These are phyloP conservation scores for Globisporangium nodosum DNA, from an alignment of 352 stramenopile species.

Conservation along the genomic window DNA sequence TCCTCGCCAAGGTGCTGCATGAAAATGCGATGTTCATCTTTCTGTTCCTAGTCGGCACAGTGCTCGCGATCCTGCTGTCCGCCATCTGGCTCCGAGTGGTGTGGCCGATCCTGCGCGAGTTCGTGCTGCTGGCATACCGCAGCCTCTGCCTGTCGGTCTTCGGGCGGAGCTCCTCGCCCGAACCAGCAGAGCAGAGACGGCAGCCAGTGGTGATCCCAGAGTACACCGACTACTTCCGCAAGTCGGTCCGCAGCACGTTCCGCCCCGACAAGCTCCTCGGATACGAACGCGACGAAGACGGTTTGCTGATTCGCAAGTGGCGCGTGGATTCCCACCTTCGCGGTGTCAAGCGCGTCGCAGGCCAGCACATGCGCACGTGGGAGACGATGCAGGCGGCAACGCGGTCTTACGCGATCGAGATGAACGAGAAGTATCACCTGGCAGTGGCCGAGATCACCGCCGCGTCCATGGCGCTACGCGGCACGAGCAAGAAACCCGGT, in stretches of 20 bases:
- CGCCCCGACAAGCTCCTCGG: conserved; percentile 45
- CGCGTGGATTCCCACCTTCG: conserved; percentile 28
- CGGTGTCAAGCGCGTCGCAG: not conserved
- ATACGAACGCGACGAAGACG: conserved; percentile 40
- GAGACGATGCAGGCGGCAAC: conserved; percentile 1
- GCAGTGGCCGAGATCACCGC: conserved; percentile 14
- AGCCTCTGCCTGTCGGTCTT: conserved; percentile 1
- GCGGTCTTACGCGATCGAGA: conserved; percentile 1
- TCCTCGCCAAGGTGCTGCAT: conserved; percentile 67
- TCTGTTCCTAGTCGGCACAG: conserved; percentile 32
- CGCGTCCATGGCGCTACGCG: not conserved
- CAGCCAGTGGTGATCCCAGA: conserved; percentile 39
- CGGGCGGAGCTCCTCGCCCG: not conserved
- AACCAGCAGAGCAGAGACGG: not conserved
- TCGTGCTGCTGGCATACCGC: conserved; percentile 21
- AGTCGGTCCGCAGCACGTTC: conserved; percentile 35
- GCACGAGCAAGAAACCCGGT: not conserved
- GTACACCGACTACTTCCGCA: conserved; percentile 69
- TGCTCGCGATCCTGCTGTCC: conserved; percentile 41
- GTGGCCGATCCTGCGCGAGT: conserved; percentile 41
- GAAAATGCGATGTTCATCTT: conserved; percentile 74
- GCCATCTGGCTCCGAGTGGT: conserved; percentile 45
- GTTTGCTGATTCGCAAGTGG: conserved; percentile 64
- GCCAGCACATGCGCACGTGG: not conserved
- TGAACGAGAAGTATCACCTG: conserved; percentile 2